These are phyloP conservation scores for Ceratobasidium papillatum DNA, from an alignment of 1,284 basidiomycete species.

Conservation along the genomic window DNA sequence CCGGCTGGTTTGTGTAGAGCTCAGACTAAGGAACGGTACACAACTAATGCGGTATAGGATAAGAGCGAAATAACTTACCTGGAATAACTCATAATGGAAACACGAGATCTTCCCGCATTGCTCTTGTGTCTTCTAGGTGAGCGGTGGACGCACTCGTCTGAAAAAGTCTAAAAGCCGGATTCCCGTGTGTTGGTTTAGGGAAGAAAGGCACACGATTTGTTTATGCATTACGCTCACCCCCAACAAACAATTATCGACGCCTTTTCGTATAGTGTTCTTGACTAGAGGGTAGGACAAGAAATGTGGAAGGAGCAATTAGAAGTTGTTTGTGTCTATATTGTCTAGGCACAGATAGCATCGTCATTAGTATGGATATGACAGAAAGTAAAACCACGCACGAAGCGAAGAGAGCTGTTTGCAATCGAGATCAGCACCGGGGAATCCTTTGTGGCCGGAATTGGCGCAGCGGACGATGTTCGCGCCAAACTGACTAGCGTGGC, in stretches of 20 bases:
- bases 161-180: background rate
- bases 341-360: background rate
- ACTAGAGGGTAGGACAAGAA: too few species aligned
- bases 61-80: background rate
- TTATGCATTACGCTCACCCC: too few species aligned
- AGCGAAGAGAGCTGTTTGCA: background rate
- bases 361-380: background rate
- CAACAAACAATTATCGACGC: background rate
- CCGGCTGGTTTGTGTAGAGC: background rate
- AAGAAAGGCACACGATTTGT: constrained; percentile 2
- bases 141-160: background rate
- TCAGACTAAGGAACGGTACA: background rate
- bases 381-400: background rate
- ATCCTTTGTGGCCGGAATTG: background rate
- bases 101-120: background rate
- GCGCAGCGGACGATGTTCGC: background rate
- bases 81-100: constrained; percentile 15
- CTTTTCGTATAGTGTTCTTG: too few species aligned
- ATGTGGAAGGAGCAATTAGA: background rate
- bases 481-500: too few species aligned
- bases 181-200: background rate
- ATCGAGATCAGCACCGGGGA: too few species aligned
- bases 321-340: background rate
- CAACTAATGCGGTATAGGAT: background rate
- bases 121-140: background rate